Conservation (phyloP, 148 eudicot genomes). For the Camellia japonica region DNA sequence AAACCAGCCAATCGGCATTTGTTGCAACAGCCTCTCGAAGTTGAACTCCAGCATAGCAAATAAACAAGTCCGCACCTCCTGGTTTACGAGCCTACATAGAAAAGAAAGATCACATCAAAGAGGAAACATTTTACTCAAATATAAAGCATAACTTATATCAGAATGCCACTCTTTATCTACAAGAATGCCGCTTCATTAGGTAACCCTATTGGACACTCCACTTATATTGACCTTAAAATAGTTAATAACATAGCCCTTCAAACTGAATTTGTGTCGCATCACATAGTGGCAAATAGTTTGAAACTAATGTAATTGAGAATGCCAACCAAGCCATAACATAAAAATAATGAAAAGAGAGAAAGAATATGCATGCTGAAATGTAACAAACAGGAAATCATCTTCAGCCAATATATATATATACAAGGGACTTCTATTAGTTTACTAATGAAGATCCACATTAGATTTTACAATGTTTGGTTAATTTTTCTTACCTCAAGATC, state of each 20-base stretch:
- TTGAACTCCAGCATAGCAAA: constrained; percentile 92
- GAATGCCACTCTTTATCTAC: neutral
- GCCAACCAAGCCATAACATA: neutral
- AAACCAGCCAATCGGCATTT: constrained; percentile 92
- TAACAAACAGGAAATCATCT: neutral
- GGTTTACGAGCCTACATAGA: constrained; percentile 73
- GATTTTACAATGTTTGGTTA: too few species aligned
- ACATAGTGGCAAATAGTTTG: neutral
- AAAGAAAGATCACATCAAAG: neutral
- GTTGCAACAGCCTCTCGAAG: constrained; percentile 75
- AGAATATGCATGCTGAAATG: neutral
- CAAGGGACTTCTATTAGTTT: neutral
- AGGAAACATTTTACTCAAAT: neutral
- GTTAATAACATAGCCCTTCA: neutral
- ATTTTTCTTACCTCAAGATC: constrained; percentile 82
- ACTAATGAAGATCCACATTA: neutral
- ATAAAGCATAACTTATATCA: neutral
- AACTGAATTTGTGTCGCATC: neutral
- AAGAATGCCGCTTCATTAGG: constrained; percentile 3
- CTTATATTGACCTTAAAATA: neutral
- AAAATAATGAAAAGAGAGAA: neutral
- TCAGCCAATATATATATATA: neutral
- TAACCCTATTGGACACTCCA: too few species aligned
- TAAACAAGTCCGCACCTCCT: constrained; percentile 86
- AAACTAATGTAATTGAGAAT: neutral